These are phyloP conservation scores for Pestalotiopsis fici DNA, from an alignment of 2,329 filamentous ascomycete genomes.

Conservation along the genomic window DNA sequence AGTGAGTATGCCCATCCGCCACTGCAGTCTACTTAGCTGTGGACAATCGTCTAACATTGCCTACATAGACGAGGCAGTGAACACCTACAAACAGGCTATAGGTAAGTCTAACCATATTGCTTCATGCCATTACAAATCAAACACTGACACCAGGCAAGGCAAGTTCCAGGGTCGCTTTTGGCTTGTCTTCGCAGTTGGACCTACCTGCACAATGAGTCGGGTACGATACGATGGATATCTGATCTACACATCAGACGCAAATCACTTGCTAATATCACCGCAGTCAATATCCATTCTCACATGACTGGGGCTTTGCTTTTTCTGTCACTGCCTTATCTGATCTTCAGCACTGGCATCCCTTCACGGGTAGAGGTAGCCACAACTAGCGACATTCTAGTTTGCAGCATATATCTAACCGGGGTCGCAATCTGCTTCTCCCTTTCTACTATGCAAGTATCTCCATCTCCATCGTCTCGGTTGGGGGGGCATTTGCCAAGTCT, in stretches of 20 bases:
- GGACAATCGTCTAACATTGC: too few species aligned
- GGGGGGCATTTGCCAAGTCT: neutral
- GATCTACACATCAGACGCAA: neutral
- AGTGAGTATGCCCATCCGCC: slow-evolving; percentile 13
- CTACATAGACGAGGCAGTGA: slow-evolving; percentile 19
- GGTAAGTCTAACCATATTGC: slow-evolving; percentile 4
- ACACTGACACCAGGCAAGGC: neutral
- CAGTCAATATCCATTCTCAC: slow-evolving; percentile 49
- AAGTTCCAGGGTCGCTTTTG: slow-evolving; percentile 11
- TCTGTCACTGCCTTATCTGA: slow-evolving; percentile 32
- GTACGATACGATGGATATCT: slow-evolving; percentile 16
- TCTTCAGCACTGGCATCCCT: slow-evolving; percentile 36
- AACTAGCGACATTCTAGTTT: slow-evolving; percentile 37
- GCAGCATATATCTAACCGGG: neutral
- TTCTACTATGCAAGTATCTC: slow-evolving; percentile 38
- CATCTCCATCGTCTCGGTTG: too few species aligned
- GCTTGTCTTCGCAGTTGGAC: slow-evolving; percentile 28
- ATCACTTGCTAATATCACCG: neutral
- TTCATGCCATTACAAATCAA: neutral
- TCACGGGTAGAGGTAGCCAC: slow-evolving; percentile 36
- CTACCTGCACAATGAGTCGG: slow-evolving; percentile 36
- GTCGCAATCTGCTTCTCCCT: slow-evolving; percentile 42
- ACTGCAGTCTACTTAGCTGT: neutral
- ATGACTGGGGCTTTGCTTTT: slow-evolving; percentile 42
- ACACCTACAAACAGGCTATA: slow-evolving; percentile 20